Base-by-base conservation (phyloP, 2,329 filamentous ascomycete species). In the Ceratocystis papillata region DNA sequence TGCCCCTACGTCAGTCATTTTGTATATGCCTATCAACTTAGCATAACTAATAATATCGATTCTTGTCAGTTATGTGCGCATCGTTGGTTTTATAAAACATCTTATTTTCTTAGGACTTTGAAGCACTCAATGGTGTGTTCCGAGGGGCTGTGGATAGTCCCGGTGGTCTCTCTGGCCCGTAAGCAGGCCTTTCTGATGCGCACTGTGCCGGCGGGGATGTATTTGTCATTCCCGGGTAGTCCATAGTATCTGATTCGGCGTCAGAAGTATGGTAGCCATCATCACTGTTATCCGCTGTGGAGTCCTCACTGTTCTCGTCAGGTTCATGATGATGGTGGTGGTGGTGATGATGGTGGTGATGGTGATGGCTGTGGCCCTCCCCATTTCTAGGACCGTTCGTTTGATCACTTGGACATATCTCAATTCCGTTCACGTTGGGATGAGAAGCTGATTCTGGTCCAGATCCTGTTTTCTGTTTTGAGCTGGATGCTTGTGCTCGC, bases 401-500 rank as follows among this genome's bases (percentile, higher is more conserved):
- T 8, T 59, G 30, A 15, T 44, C 64, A 60, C 37, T 22, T n/a
- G 44, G 17, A 25, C 55, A 61, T 12, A 48, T 65, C 25, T 67
- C 66, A 44, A 25, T 8, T 15, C 59, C 60, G 20, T 62, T 65
- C 45, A 44, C 45, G 17, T 28, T 28, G 2, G 55, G 44, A 48
- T 30, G 57, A 30, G 55, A 17, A 4, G 30, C 37, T 17, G 64
- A 15, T 33, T n/a, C 45, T 20, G 17, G 66, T 55, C 64, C 64
- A 12, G 64, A 50, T n/a, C 28, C 71, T 91, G 91, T 77, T 88
- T 25, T 53, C 15, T 53, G 63, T 57, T 57, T 57, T 30, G 64
- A 50, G 45, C 28, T 71, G 91, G 91, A 77, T 88, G 89, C 73
- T 60, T 57, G 62, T 25, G 25, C 62, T 10, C 86, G 87, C 74